Evolutionary conservation across 2,329 filamentous ascomycete genomes (phyloP), one percentile per base, ranked within the genome.

Genomic region (Hirsutella rhossiliensis): DNA sequence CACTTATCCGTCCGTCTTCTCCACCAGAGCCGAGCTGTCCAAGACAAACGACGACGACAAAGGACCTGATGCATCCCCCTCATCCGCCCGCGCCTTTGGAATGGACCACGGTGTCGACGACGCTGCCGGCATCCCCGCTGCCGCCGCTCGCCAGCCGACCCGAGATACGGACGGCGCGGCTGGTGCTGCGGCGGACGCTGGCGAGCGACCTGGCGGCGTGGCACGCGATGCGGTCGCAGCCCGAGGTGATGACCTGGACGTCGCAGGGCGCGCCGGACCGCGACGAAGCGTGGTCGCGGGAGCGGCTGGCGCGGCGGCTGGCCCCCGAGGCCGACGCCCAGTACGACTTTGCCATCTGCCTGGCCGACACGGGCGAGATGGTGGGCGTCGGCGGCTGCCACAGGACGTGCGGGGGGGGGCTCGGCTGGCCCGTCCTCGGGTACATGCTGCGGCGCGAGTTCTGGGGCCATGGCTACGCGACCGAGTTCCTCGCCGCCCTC

Each of bases 391-490:
- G 73, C 30, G 70, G 75, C 27, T 63, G 62, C 45, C 63, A 69
- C 49, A 51, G 48, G 45, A 41, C 53, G 9, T 2, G 23, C 32
- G 41, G 49, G 28, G 59, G 62, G 47, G 51, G 59, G 43, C 54
- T 67, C 17, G 73, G 72, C 40, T 78, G 74, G 75, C 75, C 76
- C 2, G 74, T 72, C 52, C 44, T 79, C 23, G 77, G 77, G 4
- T 37, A 37, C 34, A 19, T 82, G 62, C 57, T 81, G 42, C 60
- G 65, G 40, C 65, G 61, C 45, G 68, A 73, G 50, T 53, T 59
- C 43, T 81, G 77, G 77, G 72, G 73, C 7, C 65, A 63, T 34
- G 77, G 76, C 5, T 69, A 75, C 50, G 75, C 69, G 30, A 77
- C 71, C 1, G 77, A 81, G 59, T 73, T 78, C 38, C 47, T 80